These are phyloP conservation scores for Coleophoma eucalyptorum DNA, from an alignment of 2,329 filamentous ascomycete genomes.

Conservation along the genomic window DNA sequence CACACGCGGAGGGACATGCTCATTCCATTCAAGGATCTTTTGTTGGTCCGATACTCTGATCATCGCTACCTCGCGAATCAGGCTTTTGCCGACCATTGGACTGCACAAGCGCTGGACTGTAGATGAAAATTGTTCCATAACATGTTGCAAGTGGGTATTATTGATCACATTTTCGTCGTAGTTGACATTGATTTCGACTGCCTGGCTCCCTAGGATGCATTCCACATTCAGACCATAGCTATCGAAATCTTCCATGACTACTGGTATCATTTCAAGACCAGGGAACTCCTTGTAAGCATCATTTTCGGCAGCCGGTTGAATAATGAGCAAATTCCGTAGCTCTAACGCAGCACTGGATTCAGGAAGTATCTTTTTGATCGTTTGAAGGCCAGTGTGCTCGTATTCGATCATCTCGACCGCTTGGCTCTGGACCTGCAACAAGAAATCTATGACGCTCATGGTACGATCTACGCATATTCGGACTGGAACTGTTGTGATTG, in stretches of 20 bases:
- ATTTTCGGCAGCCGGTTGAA: constrained; percentile 21
- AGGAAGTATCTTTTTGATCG: constrained; percentile 14
- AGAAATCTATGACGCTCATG: constrained; percentile 31
- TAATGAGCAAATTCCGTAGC: constrained; percentile 34
- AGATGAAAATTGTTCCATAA: constrained; percentile 1
- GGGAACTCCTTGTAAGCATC: constrained; percentile 1
- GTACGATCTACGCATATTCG: constrained; percentile 29
- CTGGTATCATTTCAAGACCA: constrained; percentile 1
- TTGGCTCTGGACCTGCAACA: constrained; percentile 40
- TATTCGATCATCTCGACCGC: constrained; percentile 39
- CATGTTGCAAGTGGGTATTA: background rate
- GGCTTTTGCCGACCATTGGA: constrained; percentile 1
- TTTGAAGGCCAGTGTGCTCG: constrained; percentile 30
- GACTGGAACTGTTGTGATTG: constrained; percentile 38
- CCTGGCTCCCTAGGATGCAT: background rate
- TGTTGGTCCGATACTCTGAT: background rate
- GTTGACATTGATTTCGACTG: constrained; percentile 1
- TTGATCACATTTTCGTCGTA: constrained; percentile 2
- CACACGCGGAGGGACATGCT: background rate
- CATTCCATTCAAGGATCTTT: constrained; percentile 1
- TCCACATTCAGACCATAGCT: background rate
- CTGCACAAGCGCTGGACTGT: constrained; percentile 4
- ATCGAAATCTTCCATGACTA: constrained; percentile 1
- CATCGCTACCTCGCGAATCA: constrained; percentile 5
- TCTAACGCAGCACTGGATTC: constrained; percentile 33